phyloP scores from a whole-genome alignment of 2,329 filamentous ascomycete genomes.

The Xylariaceae sp. region DNA sequence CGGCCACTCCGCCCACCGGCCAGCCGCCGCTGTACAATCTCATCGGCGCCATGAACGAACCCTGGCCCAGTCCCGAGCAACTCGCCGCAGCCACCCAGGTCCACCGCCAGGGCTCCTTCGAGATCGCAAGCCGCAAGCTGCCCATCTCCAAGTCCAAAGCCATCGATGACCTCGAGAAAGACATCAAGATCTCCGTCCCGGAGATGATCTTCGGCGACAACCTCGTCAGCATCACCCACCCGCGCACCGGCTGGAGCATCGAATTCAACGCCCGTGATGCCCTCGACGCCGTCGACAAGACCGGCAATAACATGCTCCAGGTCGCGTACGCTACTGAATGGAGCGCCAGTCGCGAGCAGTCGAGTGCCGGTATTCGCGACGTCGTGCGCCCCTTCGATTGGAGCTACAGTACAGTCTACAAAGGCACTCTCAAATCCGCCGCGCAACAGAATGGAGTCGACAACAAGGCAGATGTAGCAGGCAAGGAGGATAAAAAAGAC shows the following conservation, averaged over 20 bases:
- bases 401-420: slow-evolving; percentile 90
- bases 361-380: slow-evolving; percentile 82
- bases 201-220: slow-evolving; percentile 99
- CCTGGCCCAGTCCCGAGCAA: slow-evolving; percentile 48
- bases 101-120: slow-evolving; percentile 61
- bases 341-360: slow-evolving; percentile 63
- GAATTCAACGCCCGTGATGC: slow-evolving; percentile 82
- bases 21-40: slow-evolving; percentile 25
- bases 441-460: background rate
- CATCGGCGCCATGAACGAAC: slow-evolving; percentile 42
- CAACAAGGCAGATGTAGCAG: background rate
- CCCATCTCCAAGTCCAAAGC: slow-evolving; percentile 89
- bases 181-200: slow-evolving; percentile 78
- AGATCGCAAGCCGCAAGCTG: slow-evolving; percentile 77
- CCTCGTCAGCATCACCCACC: slow-evolving; percentile 67
- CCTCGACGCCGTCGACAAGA: slow-evolving; percentile 90
- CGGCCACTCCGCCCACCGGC: slow-evolving; percentile 16
- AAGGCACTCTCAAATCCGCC: slow-evolving; percentile 54
- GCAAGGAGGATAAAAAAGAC: background rate
- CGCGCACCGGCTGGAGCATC: slow-evolving; percentile 69
- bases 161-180: slow-evolving; percentile 77
- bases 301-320: slow-evolving; percentile 81
- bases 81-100: slow-evolving; percentile 50
- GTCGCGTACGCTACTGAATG: slow-evolving; percentile 90
- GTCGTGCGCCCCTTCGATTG: slow-evolving; percentile 96